Base-by-base conservation (phyloP, 345 rosid genomes). In the Abelmoschus esculentus region DNA sequence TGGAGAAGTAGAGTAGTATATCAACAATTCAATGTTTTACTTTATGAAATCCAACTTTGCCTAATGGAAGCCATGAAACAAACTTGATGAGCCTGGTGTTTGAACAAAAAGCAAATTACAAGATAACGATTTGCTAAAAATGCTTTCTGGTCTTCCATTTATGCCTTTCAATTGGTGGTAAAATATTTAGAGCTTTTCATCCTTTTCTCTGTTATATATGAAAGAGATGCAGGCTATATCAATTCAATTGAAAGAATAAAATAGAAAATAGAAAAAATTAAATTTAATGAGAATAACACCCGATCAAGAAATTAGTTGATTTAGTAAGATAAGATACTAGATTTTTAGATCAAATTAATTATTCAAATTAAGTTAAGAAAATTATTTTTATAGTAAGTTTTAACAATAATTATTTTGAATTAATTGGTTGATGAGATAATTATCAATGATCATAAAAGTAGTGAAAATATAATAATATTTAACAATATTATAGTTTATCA, bases 21-120 rank as follows among this genome's bases (percentile, higher is more conserved):
- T 75, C 40, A 26, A 61, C 40, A 71, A 31, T 56, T 70, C 56
- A 63, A 52, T 68, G 62, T 15, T 68, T 62, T 64, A 74, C 31
- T 32, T 70, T 65, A 15, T 36, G 40, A 8, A 66, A 55, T 64
- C 59, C 12, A 15, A 69, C 74, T 56, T 34, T 56, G 55, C 38
- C 65, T 28, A 69, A 57, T 70, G 64, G 22, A 13, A 58, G 17
- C 42, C 61, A 11, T 56, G 47, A 66, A 47, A 18, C 56, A 47
- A 29, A 47, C 69, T 47, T 28, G 38, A 38, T 28, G 69, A 47
- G 38, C 57, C 69, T 40, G 19, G 14, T 17, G 17, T 12, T 7
- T 40, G 52, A 40, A 63, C 52, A 63, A 42, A 32, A 12, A 5
- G 54, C 19, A 32, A 32, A 32, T 32, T 32, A 4, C 36, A 32